phyloP scores from a whole-genome alignment of 306 rosid species.

The Hippophae gyantsensis region DNA sequence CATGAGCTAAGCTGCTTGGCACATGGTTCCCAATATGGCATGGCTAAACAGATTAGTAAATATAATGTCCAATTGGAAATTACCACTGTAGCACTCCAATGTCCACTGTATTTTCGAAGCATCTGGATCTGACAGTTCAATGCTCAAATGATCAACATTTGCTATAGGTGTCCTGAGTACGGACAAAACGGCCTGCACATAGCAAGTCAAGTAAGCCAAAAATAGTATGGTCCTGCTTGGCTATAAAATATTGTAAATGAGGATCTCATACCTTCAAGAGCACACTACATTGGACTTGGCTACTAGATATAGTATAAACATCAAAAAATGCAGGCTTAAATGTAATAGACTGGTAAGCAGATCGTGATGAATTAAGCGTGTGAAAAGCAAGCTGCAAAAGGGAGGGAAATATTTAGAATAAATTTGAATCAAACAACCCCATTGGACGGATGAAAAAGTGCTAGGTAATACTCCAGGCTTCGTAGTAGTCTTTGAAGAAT shows the following conservation, averaged over 20 bases:
- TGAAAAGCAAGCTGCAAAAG: slow-evolving; percentile 55
- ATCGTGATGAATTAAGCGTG: slow-evolving; percentile 68
- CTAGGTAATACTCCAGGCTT: too few species aligned
- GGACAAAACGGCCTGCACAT: slow-evolving; percentile 69
- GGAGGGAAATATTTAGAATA: neutral
- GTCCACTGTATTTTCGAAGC: slow-evolving; percentile 75
- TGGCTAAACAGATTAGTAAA: too few species aligned
- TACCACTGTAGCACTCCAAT: slow-evolving; percentile 74
- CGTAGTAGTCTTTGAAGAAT: too few species aligned
- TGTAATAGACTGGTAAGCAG: slow-evolving; percentile 64
- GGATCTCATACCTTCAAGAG: slow-evolving; percentile 55
- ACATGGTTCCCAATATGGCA: too few species aligned
- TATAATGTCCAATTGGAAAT: neutral
- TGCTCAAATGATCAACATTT: slow-evolving; percentile 60
- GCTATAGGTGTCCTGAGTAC: slow-evolving; percentile 78
- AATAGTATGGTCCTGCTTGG: slow-evolving; percentile 3
- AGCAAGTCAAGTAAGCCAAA: slow-evolving; percentile 16
- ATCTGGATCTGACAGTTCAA: slow-evolving; percentile 52
- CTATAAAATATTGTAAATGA: neutral
- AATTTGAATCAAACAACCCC: neutral
- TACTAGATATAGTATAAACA: slow-evolving; percentile 40
- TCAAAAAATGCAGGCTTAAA: slow-evolving; percentile 74
- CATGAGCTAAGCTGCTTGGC: too few species aligned
- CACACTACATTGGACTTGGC: slow-evolving; percentile 64
- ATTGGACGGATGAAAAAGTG: too few species aligned